phyloP scores from a whole-genome alignment of 2,329 filamentous ascomycete species.

The Penicillium janthinellum region DNA sequence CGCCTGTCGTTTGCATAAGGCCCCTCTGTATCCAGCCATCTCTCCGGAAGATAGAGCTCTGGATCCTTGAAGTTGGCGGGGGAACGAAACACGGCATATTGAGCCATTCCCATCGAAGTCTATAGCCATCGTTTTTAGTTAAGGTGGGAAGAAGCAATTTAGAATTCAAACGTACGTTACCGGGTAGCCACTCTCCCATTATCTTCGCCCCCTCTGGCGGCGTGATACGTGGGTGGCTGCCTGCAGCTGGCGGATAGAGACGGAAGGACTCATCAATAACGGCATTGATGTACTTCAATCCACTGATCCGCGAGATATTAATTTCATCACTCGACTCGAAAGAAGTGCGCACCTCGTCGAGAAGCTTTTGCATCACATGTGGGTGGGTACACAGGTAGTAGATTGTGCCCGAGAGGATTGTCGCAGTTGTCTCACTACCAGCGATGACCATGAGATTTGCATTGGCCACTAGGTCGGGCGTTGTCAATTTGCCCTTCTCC shows the following conservation, averaged over 20 bases:
- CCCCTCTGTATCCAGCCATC: slow-evolving; percentile 7
- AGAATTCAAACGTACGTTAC: slow-evolving; percentile 1
- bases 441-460: slow-evolving; percentile 10
- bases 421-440: background rate
- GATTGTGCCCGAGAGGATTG: background rate
- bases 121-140: background rate
- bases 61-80: slow-evolving; percentile 11
- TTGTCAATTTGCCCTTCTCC: slow-evolving; percentile 6
- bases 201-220: slow-evolving; percentile 7
- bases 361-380: background rate
- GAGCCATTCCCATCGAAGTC: slow-evolving; percentile 12
- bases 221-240: slow-evolving; percentile 8
- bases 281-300: slow-evolving; percentile 6
- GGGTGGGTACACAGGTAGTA: slow-evolving; percentile 1
- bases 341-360: background rate
- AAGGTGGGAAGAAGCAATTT: background rate
- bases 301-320: background rate
- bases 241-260: slow-evolving; percentile 7
- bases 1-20: slow-evolving; percentile 4
- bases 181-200: slow-evolving; percentile 7
- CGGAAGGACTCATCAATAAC: slow-evolving; percentile 9
- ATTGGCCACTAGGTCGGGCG: slow-evolving; percentile 7
- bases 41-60: slow-evolving; percentile 5
- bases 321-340: background rate
- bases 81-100: slow-evolving; percentile 6